Evolutionary conservation across 2,329 filamentous ascomycete genomes (phyloP), one percentile per base, ranked within the genome.

Genomic region (Ophiostoma quercus): DNA sequence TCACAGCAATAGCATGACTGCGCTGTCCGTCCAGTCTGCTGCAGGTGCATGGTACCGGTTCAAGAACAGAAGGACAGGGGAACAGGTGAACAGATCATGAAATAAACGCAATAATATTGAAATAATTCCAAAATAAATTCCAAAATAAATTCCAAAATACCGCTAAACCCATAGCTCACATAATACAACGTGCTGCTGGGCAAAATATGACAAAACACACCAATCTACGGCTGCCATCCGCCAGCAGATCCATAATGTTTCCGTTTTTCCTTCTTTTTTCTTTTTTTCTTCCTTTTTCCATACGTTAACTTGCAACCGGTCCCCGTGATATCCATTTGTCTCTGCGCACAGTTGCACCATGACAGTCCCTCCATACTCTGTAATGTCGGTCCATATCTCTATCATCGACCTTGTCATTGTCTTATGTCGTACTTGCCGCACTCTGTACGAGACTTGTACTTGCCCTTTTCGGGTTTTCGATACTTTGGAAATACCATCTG

Each of bases 261-360:
- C 41, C 22, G 34, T 43, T 22, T 37, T 43, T 54, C 29, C 32
- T 54, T 54, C 9, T 37, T 57, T 57, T 57, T 57, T 16, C 14
- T 19, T 51, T 19, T 57, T 57, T 67, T 54, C 54, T 63, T 63
- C 32, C 60, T 63, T 54, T 43, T 54, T 67, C 66, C 66, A 67
- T 54, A 47, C 43, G 22, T 37, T 19, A 25, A 34, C 25, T 37
- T 54, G n/a, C 51, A 57, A 57, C 51, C 51, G 51, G 60, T 63
- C 60, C 60, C 60, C 60, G 32, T 63, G 60, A 37, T 63, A 34
- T 63, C 60, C 51, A 57, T 57, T 57, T 57, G 16, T 16, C 43
- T 47, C 57, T 34, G 34, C 34, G 8, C 34, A 34, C 34, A 34
- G 34, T 34, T 34, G 34, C 34, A 34, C 34, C 34, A 34, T 34